These are phyloP conservation scores for Crithidia bombi DNA, from an alignment of 208 protist species.

Conservation along the genomic window DNA sequence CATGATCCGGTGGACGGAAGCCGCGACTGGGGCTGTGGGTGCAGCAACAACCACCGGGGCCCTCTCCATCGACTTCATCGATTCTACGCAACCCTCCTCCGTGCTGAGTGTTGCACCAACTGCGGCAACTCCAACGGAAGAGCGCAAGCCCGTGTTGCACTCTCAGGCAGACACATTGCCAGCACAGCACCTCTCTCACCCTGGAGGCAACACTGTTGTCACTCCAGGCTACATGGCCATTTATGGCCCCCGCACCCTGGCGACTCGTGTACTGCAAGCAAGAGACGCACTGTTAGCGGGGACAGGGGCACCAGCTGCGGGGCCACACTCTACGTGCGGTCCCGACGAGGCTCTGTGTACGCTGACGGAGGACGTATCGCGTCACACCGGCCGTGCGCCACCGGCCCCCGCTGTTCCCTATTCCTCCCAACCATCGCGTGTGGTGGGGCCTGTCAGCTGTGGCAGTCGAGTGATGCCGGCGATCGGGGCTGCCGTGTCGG, in stretches of 20 bases:
- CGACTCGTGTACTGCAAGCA: constrained; percentile 4
- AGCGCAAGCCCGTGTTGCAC: not conserved
- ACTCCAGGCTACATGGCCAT: constrained; percentile 9
- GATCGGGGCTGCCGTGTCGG: constrained; percentile 14
- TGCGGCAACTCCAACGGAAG: not conserved
- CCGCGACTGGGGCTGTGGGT: not conserved
- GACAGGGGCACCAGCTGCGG: not conserved
- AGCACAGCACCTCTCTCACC: not conserved
- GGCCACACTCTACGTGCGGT: not conserved
- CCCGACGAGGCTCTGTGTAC: not conserved
- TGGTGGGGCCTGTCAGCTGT: not conserved
- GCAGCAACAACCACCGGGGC: not conserved
- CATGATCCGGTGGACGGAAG: not conserved
- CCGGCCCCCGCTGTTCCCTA: not conserved
- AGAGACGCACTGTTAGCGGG: constrained; percentile 10
- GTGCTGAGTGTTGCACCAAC: not conserved
- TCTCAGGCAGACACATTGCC: not conserved
- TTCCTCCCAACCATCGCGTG: not conserved
- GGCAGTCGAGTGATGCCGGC: constrained; percentile 22
- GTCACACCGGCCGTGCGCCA: not conserved
- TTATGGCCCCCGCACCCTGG: constrained; percentile 4
- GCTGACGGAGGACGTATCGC: not conserved
- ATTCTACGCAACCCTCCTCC: not conserved
- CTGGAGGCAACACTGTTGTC: not conserved
- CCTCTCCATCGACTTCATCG: constrained; percentile 11